Percentiles rank a stretch among this genome's conserved stretches.
phyloP scores from a whole-genome alignment of 2,329 filamentous ascomycete genomes.

The Penicillium paneum region DNA sequence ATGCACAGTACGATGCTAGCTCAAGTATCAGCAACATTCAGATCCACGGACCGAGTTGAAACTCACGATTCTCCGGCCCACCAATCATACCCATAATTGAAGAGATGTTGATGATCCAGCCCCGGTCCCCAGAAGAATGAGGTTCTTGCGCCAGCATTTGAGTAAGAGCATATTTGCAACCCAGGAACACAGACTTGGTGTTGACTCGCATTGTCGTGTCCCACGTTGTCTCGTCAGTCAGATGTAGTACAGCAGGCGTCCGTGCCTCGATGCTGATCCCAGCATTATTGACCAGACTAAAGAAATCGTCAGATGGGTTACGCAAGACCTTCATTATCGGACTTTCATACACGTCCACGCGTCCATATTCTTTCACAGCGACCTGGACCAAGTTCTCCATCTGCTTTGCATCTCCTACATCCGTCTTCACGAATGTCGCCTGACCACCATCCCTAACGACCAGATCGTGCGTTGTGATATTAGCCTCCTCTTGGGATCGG shows the following conservation, averaged over 20 bases:
- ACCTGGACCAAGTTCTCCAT: slow-evolving; percentile 39
- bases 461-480: slow-evolving; percentile 38
- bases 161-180: slow-evolving; percentile 40
- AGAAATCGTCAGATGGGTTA: neutral
- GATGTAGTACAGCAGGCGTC: slow-evolving; percentile 42
- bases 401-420: slow-evolving; percentile 40
- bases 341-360: slow-evolving; percentile 45
- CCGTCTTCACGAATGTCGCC: slow-evolving; percentile 45
- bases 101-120: slow-evolving; percentile 38
- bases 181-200: slow-evolving; percentile 41
- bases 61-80: slow-evolving; percentile 20
- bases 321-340: neutral
- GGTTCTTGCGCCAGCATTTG: slow-evolving; percentile 43
- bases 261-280: slow-evolving; percentile 46
- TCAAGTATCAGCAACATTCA: neutral
- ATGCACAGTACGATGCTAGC: slow-evolving; percentile 44
- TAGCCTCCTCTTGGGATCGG: slow-evolving; percentile 23
- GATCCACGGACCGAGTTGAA: neutral
- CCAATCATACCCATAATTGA: slow-evolving; percentile 33
- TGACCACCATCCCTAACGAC: slow-evolving; percentile 36
- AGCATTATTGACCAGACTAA: slow-evolving; percentile 50
- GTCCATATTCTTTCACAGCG: slow-evolving; percentile 38
- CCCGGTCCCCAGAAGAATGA: slow-evolving; percentile 32
- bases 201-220: slow-evolving; percentile 43
- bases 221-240: slow-evolving; percentile 47